A percentile compares a stretch with the other conserved stretches of the same genome.
Conservation (phyloP, 306 rosid species). For the Leucaena leucocephala region DNA sequence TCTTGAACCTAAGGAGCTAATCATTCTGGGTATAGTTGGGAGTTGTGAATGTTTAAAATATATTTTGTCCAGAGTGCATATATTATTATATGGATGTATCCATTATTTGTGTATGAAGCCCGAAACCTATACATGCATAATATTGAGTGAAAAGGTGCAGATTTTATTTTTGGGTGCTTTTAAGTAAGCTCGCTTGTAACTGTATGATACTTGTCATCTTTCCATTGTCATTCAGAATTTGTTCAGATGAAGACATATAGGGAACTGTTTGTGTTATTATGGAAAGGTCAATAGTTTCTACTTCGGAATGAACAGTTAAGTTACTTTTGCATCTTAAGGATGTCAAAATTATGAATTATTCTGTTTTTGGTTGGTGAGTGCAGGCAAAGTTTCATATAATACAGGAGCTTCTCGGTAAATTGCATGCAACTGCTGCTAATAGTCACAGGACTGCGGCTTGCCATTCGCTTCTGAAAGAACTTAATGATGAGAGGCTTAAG, state of each 20-base stretch:
- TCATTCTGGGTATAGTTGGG: not conserved
- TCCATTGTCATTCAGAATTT: too few species aligned
- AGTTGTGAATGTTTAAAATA: not conserved
- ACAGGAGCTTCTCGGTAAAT: conserved; percentile 82
- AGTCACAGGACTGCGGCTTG: conserved; percentile 54
- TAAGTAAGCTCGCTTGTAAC: too few species aligned
- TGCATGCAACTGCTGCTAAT: conserved; percentile 74
- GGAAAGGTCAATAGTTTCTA: conserved; percentile 21
- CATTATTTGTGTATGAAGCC: too few species aligned
- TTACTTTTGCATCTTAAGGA: conserved; percentile 29
- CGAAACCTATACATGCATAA: too few species aligned
- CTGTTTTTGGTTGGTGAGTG: conserved; percentile 34
- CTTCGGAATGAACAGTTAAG: conserved; percentile 25
- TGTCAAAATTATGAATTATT: conserved; percentile 23
- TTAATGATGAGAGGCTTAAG: conserved; percentile 67
- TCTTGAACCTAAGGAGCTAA: not conserved
- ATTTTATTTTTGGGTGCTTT: too few species aligned
- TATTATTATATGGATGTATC: too few species aligned
- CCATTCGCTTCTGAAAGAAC: conserved; percentile 65
- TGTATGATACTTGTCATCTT: too few species aligned
- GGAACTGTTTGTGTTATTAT: not conserved
- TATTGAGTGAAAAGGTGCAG: too few species aligned
- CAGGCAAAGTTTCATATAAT: conserved; percentile 93
- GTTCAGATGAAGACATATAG: too few species aligned
- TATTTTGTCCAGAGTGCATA: not conserved